These are phyloP conservation scores for Trichothecium roseum DNA, from an alignment of 2,329 filamentous ascomycete species.

Conservation along the genomic window DNA sequence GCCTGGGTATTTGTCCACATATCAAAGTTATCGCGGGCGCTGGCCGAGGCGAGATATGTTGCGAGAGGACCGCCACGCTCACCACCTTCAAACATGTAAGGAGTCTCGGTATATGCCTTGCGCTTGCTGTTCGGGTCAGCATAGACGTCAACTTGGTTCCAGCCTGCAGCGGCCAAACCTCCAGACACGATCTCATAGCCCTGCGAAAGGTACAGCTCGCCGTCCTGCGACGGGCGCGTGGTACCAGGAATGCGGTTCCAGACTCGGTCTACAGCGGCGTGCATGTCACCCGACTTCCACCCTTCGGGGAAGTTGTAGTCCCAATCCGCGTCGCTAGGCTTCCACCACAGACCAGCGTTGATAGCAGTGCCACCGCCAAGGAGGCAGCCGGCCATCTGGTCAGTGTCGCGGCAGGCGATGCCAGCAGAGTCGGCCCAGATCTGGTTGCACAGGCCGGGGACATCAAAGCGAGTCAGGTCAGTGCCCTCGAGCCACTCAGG, in stretches of 20 bases:
- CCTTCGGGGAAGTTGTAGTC: conserved; percentile 62
- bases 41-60: conserved; percentile 57
- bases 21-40: conserved; percentile 51
- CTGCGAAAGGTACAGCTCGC: conserved; percentile 55
- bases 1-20: conserved; percentile 57
- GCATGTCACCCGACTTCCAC: conserved; percentile 58
- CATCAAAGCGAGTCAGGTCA: conserved; percentile 59
- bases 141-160: conserved; percentile 53
- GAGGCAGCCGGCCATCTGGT: conserved; percentile 63
- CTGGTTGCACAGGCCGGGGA: conserved; percentile 61
- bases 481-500: conserved; percentile 52
- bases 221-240: conserved; percentile 53
- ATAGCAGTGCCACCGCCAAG: conserved; percentile 57
- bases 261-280: conserved; percentile 45
- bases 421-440: conserved; percentile 55
- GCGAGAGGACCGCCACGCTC: conserved; percentile 60
- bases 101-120: conserved; percentile 50
- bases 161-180: conserved; percentile 50
- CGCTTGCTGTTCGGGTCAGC: conserved; percentile 52
- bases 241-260: conserved; percentile 65
- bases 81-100: conserved; percentile 57
- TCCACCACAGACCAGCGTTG: conserved; percentile 61
- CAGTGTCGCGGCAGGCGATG: conserved; percentile 58
- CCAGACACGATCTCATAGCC: conserved; percentile 52
- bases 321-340: conserved; percentile 55